phyloP scores from a whole-genome alignment of 164 flowering plant species.

The Chloranthus sessilifolius region DNA sequence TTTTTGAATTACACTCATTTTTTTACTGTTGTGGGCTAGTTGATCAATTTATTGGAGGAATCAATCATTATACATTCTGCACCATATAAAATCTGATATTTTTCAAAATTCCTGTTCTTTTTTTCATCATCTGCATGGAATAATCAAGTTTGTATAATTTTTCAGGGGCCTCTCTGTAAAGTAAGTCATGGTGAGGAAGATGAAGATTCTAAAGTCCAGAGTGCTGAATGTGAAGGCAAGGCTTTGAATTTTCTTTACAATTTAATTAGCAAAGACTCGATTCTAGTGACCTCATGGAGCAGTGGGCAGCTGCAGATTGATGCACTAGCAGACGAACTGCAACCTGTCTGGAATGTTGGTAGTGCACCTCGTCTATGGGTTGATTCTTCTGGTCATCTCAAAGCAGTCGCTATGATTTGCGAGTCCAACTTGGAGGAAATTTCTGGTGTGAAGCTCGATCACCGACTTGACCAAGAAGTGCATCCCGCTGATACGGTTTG shows the following conservation, averaged over 20 bases:
- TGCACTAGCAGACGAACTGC: slow-evolving; percentile 93
- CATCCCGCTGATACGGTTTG: slow-evolving; percentile 26
- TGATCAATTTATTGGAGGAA: background rate
- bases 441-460: slow-evolving; percentile 39
- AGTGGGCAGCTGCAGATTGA: slow-evolving; percentile 88
- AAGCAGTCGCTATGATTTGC: slow-evolving; percentile 88
- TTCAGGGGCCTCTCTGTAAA: slow-evolving; percentile 79
- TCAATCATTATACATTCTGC: slow-evolving; percentile 1
- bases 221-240: slow-evolving; percentile 60
- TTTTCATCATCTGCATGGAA: background rate
- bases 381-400: slow-evolving; percentile 43
- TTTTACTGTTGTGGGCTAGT: slow-evolving; percentile 1
- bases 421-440: slow-evolving; percentile 39
- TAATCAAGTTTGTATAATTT: too few species aligned
- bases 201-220: slow-evolving; percentile 28
- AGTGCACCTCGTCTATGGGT: slow-evolving; percentile 60
- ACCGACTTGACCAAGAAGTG: slow-evolving; percentile 29
- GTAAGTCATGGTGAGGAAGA: slow-evolving; percentile 37
- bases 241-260: slow-evolving; percentile 79
- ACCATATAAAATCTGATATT: background rate
- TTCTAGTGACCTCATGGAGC: slow-evolving; percentile 83
- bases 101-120: background rate
- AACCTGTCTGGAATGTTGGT: slow-evolving; percentile 76
- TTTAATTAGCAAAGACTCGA: slow-evolving; percentile 70
- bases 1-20: too few species aligned